Evolutionary conservation across 805 yeast species (phyloP), one percentile per base, ranked within the genome.

Genomic region (Candida gorgasii): DNA sequence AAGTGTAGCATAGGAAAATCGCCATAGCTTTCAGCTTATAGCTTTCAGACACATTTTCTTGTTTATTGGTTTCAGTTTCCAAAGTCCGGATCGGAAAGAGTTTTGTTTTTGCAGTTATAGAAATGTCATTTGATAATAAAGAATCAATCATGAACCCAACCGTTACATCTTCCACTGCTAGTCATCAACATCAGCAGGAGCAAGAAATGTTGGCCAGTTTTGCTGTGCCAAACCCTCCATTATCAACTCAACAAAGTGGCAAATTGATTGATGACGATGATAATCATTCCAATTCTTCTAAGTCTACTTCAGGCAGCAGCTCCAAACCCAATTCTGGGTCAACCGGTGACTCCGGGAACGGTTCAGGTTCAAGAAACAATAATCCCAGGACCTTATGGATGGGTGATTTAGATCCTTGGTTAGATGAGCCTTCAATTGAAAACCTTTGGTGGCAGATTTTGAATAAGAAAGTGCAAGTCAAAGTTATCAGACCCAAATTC

Each of bases 351-450:
- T 4, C 30, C 17, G 18, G 23, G 6, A 23, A 28, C 5, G 8
- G 19, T 16, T 15, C 42, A 3, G 7, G 17, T 9, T 5, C 13
- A 15, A 28, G 32, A 16, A 26, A 35, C 23, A 62, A 57, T n/a
- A 72, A 76, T 12, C 89, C 95, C 18, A 73, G 84, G 46, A 86
- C 95, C 1, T 65, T 86, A 23, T 86, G 95, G 95, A 86, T 86
- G 95, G 95, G 95, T 8, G 93, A 86, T 61, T 67, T 86, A 50
- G 92, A 86, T 56, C 88, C 92, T 1, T 79, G 84, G 78, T 78
- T 84, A 54, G 88, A 83, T 56, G 93, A 85, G 57, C 69, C 65
- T 3, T 78, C 79, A 4, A 67, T 70, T 36, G 61, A 58, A 19
- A 69, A 72, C 38, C 66, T 79, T 35, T 69, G 87, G 60, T 84